Percentiles rank a stretch among this genome's conserved stretches.
These are phyloP conservation scores for Leccinellum rugosiceps DNA, from an alignment of 768 basidiomycete genomes.

Conservation along the genomic window DNA sequence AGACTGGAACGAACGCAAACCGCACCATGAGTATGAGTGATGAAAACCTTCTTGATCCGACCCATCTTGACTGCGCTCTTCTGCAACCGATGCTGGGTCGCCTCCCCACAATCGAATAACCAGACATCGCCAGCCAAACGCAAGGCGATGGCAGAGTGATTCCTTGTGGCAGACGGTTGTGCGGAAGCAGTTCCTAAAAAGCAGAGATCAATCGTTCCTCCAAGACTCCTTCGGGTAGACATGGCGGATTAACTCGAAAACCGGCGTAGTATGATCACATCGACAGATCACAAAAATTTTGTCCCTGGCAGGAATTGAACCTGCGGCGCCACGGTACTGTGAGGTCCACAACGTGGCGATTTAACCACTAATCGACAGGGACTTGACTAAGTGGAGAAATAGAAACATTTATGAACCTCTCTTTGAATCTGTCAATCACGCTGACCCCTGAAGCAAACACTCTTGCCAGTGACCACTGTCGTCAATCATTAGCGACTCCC, in stretches of 20 bases:
- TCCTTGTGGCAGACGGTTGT: slow-evolving; percentile 73
- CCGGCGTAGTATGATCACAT: no score
- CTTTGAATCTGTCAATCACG: no score
- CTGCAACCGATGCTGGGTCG: slow-evolving; percentile 76
- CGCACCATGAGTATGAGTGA: slow-evolving; percentile 85
- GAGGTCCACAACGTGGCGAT: slow-evolving; percentile 40
- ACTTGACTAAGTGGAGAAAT: slow-evolving; percentile 12
- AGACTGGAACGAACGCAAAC: neutral
- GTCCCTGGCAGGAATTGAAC: slow-evolving; percentile 38
- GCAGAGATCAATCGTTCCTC: slow-evolving; percentile 51
- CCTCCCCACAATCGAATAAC: slow-evolving; percentile 86
- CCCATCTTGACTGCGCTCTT: slow-evolving; percentile 75
- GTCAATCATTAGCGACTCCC: neutral
- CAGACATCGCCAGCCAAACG: slow-evolving; percentile 69
- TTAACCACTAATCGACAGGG: slow-evolving; percentile 44
- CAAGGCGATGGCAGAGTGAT: slow-evolving; percentile 71
- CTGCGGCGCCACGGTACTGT: slow-evolving; percentile 35
- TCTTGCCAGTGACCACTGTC: neutral
- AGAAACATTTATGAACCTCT: no score
- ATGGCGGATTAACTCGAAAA: no score
- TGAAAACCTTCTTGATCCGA: slow-evolving; percentile 76
- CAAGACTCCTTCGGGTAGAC: slow-evolving; percentile 20
- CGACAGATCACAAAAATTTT: neutral
- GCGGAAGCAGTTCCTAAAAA: slow-evolving; percentile 84
- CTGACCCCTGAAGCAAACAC: no score